Evolutionary conservation across 2,329 filamentous ascomycete genomes (phyloP).

Genomic region (Coleophoma crateriformis): DNA sequence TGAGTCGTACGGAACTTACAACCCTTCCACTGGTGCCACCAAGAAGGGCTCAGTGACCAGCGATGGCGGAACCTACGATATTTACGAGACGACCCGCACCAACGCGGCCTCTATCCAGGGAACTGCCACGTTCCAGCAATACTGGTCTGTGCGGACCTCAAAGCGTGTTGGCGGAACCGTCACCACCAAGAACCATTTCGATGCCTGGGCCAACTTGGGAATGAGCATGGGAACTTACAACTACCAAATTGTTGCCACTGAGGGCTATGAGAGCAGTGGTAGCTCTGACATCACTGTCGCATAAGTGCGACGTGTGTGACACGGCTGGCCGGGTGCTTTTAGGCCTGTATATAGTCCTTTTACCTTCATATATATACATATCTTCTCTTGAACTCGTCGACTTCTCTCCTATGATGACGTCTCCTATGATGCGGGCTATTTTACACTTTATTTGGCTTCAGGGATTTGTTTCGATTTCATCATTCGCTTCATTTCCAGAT

Average conservation of each 20-base stretch:
- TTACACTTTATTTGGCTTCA: too few species aligned
- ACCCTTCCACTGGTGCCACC: constrained; percentile 25
- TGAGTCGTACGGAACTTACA: constrained; percentile 29
- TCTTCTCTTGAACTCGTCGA: too few species aligned
- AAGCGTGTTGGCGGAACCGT: constrained; percentile 46
- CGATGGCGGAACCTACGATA: constrained; percentile 47
- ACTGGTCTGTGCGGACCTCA: constrained; percentile 41
- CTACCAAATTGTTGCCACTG: constrained; percentile 40
- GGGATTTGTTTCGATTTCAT: too few species aligned
- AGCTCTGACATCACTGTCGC: constrained; percentile 2
- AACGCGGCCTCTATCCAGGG: constrained; percentile 21
- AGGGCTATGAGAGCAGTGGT: neutral
- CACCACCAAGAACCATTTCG: constrained; percentile 42
- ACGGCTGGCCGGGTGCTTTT: too few species aligned
- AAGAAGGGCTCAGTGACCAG: constrained; percentile 42
- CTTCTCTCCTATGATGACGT: too few species aligned
- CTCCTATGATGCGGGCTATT: too few species aligned
- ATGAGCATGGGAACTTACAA: constrained; percentile 37
- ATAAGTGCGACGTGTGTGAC: too few species aligned
- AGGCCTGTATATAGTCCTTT: too few species aligned
- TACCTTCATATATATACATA: too few species aligned
- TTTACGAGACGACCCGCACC: constrained; percentile 17
- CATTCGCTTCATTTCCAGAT: too few species aligned
- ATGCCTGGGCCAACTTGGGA: constrained; percentile 42
- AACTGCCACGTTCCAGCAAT: constrained; percentile 44